These are phyloP conservation scores for Lactifluus echinatus DNA, from an alignment of 768 basidiomycete species.

Conservation along the genomic window DNA sequence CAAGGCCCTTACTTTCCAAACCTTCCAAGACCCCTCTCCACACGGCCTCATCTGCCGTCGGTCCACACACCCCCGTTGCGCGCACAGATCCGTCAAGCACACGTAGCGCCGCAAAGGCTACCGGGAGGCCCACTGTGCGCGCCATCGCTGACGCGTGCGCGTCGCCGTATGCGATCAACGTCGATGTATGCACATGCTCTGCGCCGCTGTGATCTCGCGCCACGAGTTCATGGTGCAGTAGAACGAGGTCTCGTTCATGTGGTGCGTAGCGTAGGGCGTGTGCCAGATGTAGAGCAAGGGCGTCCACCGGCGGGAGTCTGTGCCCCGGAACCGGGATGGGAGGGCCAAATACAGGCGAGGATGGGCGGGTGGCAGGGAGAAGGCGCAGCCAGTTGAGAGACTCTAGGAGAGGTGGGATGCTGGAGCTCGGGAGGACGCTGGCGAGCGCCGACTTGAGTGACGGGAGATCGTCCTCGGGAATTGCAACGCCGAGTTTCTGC, in stretches of 20 bases:
- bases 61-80: conserved; percentile 60
- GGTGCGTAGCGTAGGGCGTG: conserved; percentile 60
- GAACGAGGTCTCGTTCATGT: conserved; percentile 77
- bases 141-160: conserved; percentile 71
- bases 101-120: conserved; percentile 70
- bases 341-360: conserved; percentile 13
- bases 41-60: conserved; percentile 47
- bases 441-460: conserved; percentile 31
- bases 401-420: conserved; percentile 26
- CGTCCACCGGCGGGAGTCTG: conserved; percentile 51
- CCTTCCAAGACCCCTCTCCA: conserved; percentile 55
- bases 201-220: conserved; percentile 27
- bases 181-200: conserved; percentile 57
- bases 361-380: conserved; percentile 20
- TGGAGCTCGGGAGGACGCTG: conserved; percentile 19
- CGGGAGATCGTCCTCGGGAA: conserved; percentile 25
- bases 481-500: conserved; percentile 21
- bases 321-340: conserved; percentile 39
- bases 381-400: conserved; percentile 47
- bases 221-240: conserved; percentile 78
- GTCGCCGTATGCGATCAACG: conserved; percentile 55
- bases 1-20: conserved; percentile 42
- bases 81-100: conserved; percentile 50
- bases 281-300: conserved; percentile 64
- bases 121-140: conserved; percentile 80